Percentiles rank a stretch among this genome's conserved stretches.
Conservation (phyloP, 768 basidiomycete species). For the Boletus coccyginus region DNA sequence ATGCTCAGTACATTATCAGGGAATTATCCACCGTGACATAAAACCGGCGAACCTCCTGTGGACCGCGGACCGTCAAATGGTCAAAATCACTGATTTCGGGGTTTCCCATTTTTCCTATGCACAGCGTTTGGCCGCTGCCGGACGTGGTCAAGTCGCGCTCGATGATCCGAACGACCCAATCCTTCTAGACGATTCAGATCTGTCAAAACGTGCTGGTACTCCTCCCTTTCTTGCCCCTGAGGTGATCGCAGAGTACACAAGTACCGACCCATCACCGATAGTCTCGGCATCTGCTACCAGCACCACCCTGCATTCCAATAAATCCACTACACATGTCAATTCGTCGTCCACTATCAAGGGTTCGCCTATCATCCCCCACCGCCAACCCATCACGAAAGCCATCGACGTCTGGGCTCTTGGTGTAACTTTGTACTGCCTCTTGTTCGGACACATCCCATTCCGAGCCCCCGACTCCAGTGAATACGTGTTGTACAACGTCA, state of each 20-base stretch:
- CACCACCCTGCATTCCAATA: constrained; percentile 32
- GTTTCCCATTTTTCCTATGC: constrained; percentile 96
- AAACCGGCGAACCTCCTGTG: constrained; percentile 97
- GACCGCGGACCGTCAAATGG: constrained; percentile 78
- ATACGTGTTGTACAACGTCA: constrained; percentile 75
- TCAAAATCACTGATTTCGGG: constrained; percentile 98
- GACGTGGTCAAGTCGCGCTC: constrained; percentile 33
- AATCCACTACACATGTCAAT: constrained; percentile 29
- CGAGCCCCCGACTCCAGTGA: constrained; percentile 54
- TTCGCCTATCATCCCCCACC: constrained; percentile 22
- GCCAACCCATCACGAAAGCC: constrained; percentile 76
- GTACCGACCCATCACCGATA: constrained; percentile 35
- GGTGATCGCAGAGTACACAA: constrained; percentile 68
- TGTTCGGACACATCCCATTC: constrained; percentile 88
- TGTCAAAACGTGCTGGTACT: constrained; percentile 90
- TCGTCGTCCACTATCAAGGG: constrained; percentile 30
- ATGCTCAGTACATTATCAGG: constrained; percentile 84
- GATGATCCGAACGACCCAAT: constrained; percentile 57
- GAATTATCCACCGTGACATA: constrained; percentile 99
- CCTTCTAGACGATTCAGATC: constrained; percentile 78
- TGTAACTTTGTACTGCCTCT: constrained; percentile 90
- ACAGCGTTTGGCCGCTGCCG: constrained; percentile 69
- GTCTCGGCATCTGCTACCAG: constrained; percentile 30
- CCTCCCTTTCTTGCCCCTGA: constrained; percentile 98
- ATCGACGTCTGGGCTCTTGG: constrained; percentile 99